A percentile compares a stretch with the other conserved stretches of the same genome.
These are phyloP conservation scores for Candida sanyaensis DNA, from an alignment of 1,139 yeast genomes.

Conservation along the genomic window DNA sequence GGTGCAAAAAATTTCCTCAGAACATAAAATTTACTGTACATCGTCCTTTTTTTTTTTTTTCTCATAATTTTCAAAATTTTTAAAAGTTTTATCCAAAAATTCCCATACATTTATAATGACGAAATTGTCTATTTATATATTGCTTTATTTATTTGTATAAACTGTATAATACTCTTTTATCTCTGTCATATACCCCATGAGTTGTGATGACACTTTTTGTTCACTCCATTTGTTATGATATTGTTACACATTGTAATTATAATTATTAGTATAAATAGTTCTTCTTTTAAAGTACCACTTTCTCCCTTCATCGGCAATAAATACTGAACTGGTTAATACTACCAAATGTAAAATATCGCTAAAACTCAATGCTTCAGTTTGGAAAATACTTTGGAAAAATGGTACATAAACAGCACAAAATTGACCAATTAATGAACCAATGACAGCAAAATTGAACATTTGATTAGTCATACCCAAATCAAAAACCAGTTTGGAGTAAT, in stretches of 20 bases:
- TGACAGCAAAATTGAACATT: constrained; percentile 92
- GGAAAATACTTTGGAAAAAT: constrained; percentile 87
- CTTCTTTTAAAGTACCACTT: constrained; percentile 34
- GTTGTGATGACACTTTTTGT: too few species aligned
- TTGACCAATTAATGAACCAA: constrained; percentile 91
- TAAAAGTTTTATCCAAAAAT: too few species aligned
- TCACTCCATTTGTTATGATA: too few species aligned
- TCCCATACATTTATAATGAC: too few species aligned
- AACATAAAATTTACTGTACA: too few species aligned
- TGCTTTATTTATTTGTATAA: background rate
- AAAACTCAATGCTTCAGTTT: constrained; percentile 82
- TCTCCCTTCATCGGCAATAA: constrained; percentile 80
- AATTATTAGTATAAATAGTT: constrained; percentile 13
- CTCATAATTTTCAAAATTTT: too few species aligned
- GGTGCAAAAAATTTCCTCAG: too few species aligned
- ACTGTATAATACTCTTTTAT: too few species aligned
- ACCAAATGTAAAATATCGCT: constrained; percentile 67
- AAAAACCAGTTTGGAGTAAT: constrained; percentile 76
- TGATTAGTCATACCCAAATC: constrained; percentile 75
- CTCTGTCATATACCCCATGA: background rate
- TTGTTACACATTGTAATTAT: constrained; percentile 13
- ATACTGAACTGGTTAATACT: constrained; percentile 72
- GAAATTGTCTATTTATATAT: background rate
- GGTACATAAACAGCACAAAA: constrained; percentile 91
- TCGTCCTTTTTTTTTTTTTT: too few species aligned